These are phyloP conservation scores for Neolentinus lepideus DNA, from an alignment of 1,284 basidiomycete species.

Conservation along the genomic window DNA sequence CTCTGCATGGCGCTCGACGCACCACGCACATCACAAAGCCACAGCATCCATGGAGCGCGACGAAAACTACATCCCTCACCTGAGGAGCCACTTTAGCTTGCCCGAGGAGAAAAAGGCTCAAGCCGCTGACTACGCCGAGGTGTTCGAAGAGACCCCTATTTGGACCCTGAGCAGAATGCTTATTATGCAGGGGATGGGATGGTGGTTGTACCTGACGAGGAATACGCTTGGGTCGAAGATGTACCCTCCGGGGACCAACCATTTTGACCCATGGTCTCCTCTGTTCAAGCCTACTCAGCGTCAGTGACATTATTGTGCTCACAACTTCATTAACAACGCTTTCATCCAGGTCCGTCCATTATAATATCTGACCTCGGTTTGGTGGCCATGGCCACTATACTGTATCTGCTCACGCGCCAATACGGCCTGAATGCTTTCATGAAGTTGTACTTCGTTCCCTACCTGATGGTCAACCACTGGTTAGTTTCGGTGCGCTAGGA, in stretches of 20 bases:
- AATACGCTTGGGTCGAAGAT: conserved; percentile 24
- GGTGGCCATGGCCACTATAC: conserved; percentile 30
- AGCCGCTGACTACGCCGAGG: conserved; percentile 42
- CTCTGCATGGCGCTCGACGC: conserved; percentile 50
- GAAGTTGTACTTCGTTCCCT: conserved; percentile 45
- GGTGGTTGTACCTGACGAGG: conserved; percentile 71
- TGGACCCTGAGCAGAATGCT: conserved; percentile 62
- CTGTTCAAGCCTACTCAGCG: conserved; percentile 72
- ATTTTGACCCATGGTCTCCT: conserved; percentile 65
- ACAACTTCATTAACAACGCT: neutral
- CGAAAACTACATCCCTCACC: conserved; percentile 49
- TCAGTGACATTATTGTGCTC: conserved; percentile 9
- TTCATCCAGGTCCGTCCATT: conserved; percentile 27
- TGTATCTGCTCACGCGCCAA: conserved; percentile 29
- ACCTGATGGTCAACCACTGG: conserved; percentile 40
- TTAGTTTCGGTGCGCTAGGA: conserved; percentile 22
- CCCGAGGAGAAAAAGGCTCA: conserved; percentile 33
- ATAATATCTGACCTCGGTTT: conserved; percentile 45
- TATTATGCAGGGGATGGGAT: conserved; percentile 65
- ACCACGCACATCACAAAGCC: conserved; percentile 51
- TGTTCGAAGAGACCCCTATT: conserved; percentile 69
- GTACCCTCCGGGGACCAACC: conserved; percentile 31
- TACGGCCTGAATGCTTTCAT: conserved; percentile 35
- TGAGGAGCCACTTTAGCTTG: conserved; percentile 36
- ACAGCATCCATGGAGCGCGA: conserved; percentile 50